Base-by-base conservation (phyloP, 768 basidiomycete species). In the Suillus ampliporus region DNA sequence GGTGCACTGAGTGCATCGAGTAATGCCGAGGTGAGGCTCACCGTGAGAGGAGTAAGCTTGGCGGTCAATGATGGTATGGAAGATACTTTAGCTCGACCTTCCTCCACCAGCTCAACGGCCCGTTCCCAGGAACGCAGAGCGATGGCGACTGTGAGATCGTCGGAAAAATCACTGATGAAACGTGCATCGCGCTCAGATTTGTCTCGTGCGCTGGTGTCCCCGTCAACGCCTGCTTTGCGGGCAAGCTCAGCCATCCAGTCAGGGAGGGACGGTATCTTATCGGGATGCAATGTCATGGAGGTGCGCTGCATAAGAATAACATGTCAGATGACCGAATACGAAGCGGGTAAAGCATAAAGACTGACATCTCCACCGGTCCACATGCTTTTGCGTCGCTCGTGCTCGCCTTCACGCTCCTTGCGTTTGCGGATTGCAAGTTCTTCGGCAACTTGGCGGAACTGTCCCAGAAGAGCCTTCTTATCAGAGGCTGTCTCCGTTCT, bases 341-440 rank as follows among this genome's bases (percentile, higher is more conserved):
- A 43, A 28, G 38, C 14, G 21, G 38, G 64, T 1, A 4, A 11
- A 23, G 9, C 17, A 23, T 61, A 46, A 15, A 23, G 1, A 68
- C 79, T 71, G 63, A 83, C 85, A 50, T 80, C 84, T 40, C 75
- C 70, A 31, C 63, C 72, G 61, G 83, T 78, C 86, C 88, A 92
- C 74, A 90, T 74, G 67, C 85, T 91, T 76, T 94, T 93, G 47
- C 95, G 82, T 61, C 94, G 82, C 72, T 95, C 94, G 68, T 97
- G 90, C 77, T 96, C 92, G 57, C 93, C 92, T 77, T 99, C 91
- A 61, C 95, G 90, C 70, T 98, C 95, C 75, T 95, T 97, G 60
- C 96, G 87, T 69, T 87, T 91, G 76, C 94, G 93, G 47, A 90
- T 86, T 9, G 90, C 84, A 4, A 97, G 81, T 69, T 98, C 97